phyloP scores from a whole-genome alignment of 306 rosid genomes.

The Alnus rubra region DNA sequence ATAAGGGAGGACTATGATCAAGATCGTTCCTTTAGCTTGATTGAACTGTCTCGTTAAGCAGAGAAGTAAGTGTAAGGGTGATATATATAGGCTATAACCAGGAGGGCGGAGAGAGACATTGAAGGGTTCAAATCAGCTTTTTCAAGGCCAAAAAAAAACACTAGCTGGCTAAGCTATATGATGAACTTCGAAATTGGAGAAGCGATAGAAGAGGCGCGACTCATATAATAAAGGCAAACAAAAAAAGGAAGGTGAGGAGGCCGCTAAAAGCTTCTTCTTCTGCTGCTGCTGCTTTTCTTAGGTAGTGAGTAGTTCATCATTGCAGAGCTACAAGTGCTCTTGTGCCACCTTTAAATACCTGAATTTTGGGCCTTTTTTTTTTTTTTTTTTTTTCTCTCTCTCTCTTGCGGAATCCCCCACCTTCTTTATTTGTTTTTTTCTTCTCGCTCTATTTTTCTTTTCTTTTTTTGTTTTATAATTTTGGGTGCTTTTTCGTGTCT shows the following conservation, averaged over 20 bases:
- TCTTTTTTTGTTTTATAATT: neutral
- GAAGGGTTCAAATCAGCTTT: slow-evolving; percentile 35
- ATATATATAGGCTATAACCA: slow-evolving; percentile 12
- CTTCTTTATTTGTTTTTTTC: neutral
- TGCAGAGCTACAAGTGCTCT: slow-evolving; percentile 31
- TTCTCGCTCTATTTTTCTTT: neutral
- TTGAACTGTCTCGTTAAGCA: neutral
- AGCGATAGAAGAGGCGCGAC: neutral
- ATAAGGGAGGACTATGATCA: neutral
- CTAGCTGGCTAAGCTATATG: slow-evolving; percentile 4
- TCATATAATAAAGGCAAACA: neutral
- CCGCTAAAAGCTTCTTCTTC: slow-evolving; percentile 18
- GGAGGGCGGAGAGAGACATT: neutral
- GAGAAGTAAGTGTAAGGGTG: neutral
- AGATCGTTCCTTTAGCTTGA: neutral
- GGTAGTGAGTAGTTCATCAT: slow-evolving; percentile 30
- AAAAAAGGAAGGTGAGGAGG: neutral
- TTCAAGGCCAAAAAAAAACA: slow-evolving; percentile 26
- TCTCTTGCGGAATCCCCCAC: slow-evolving; percentile 38
- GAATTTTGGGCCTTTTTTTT: slow-evolving; percentile 13
- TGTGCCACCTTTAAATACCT: slow-evolving; percentile 37
- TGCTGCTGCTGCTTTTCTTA: slow-evolving; percentile 13
- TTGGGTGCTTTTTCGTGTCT: slow-evolving; percentile 16
- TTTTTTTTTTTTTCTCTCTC: neutral
- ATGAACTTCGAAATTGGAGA: slow-evolving; percentile 28